phyloP scores from a whole-genome alignment of 371 early-diverging fungal species.

The Rhizopus sp. region DNA sequence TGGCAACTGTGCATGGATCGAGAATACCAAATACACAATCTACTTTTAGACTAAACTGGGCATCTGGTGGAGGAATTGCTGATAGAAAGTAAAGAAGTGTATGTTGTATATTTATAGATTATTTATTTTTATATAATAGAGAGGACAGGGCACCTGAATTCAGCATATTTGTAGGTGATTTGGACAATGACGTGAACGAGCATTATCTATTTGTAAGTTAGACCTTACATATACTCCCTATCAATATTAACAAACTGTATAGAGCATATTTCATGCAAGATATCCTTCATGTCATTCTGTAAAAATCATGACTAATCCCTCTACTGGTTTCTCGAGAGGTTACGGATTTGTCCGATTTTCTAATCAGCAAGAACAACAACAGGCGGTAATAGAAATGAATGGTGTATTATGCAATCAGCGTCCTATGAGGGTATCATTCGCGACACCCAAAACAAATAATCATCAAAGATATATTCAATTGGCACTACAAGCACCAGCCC shows the following conservation, averaged over 20 bases:
- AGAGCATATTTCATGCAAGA: conserved; percentile 52
- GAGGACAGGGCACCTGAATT: conserved; percentile 71
- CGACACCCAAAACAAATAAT: conserved; percentile 76
- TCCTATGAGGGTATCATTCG: conserved; percentile 80
- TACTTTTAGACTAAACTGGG: conserved; percentile 90
- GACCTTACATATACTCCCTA: neutral
- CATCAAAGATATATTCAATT: conserved; percentile 21
- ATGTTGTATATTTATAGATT: conserved; percentile 6
- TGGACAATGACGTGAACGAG: conserved; percentile 75
- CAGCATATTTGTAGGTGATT: conserved; percentile 88
- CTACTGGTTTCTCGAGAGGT: conserved; percentile 69
- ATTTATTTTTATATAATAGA: conserved; percentile 24
- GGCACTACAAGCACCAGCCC: conserved; percentile 44
- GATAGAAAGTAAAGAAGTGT: conserved; percentile 40
- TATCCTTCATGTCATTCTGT: conserved; percentile 75
- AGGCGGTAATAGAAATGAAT: conserved; percentile 78
- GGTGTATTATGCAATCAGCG: conserved; percentile 67
- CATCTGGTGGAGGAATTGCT: conserved; percentile 70
- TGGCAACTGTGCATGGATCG: conserved; percentile 75
- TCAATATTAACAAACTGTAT: neutral
- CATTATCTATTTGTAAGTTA: conserved; percentile 69
- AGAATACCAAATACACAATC: conserved; percentile 78
- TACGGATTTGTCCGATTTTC: conserved; percentile 84
- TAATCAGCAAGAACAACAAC: conserved; percentile 70
- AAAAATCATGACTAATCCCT: conserved; percentile 77